Conservation (phyloP, 2,329 filamentous ascomycete species). For the Diaporthe vaccinii region DNA sequence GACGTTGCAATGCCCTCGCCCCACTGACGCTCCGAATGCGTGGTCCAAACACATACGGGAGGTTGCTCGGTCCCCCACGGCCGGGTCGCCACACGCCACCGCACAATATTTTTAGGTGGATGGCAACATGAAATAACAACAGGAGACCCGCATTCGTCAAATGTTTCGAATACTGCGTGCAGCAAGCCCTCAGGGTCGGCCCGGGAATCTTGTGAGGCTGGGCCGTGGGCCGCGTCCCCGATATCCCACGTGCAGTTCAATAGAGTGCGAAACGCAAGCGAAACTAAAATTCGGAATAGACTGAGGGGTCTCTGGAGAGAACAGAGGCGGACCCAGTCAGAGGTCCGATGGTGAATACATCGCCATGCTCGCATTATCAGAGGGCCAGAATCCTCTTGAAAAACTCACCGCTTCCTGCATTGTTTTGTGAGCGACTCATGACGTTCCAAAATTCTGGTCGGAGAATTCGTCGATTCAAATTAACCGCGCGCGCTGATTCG, state of each 20-base stretch:
- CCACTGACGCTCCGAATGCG: neutral
- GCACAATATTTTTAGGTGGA: neutral
- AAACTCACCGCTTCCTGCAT: conserved; percentile 12
- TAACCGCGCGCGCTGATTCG: neutral
- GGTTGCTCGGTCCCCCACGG: conserved; percentile 1
- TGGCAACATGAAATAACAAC: neutral
- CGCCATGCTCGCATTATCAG: neutral
- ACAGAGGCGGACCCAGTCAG: neutral
- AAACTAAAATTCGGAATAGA: conserved; percentile 2
- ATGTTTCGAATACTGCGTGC: conserved; percentile 15
- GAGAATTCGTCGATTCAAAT: neutral
- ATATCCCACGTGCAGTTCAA: conserved; percentile 17
- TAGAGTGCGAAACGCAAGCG: conserved; percentile 23
- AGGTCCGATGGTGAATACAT: neutral
- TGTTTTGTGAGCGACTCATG: conserved; percentile 21
- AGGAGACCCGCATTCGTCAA: neutral
- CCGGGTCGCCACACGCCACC: conserved; percentile 23
- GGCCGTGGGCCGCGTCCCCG: conserved; percentile 4
- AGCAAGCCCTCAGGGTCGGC: conserved; percentile 9
- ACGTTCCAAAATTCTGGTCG: conserved; percentile 12
- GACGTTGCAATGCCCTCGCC: conserved; percentile 5
- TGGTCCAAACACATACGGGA: neutral
- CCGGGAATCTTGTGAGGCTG: conserved; percentile 2
- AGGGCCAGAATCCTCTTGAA: neutral
- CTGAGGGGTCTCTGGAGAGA: neutral